Evolutionary conservation across 208 protist genomes (phyloP).

Genomic region (Trypanosoma cruzi): DNA sequence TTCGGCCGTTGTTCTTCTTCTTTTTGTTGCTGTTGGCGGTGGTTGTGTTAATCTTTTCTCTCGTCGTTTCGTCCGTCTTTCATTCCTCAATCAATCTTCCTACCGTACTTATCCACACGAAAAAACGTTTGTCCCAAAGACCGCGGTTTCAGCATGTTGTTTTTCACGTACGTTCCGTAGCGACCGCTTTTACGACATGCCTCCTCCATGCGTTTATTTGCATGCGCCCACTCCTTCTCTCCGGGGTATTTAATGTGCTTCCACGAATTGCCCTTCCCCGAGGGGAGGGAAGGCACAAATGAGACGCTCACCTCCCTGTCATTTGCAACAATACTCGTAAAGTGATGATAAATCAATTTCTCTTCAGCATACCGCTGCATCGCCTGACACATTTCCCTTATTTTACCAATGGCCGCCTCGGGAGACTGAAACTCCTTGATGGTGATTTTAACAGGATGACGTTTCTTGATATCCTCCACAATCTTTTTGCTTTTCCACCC

Average conservation of each 20-base stretch:
- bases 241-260: conserved; percentile 64
- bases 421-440: conserved; percentile 83
- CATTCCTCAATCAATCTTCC: conserved; percentile 57
- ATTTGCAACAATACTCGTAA: conserved; percentile 77
- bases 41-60: not conserved
- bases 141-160: conserved; percentile 62
- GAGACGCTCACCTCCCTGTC: conserved; percentile 75
- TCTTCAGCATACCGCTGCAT: conserved; percentile 67
- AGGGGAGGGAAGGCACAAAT: conserved; percentile 52
- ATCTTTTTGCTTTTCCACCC: conserved; percentile 91
- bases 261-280: conserved; percentile 45
- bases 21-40: not conserved
- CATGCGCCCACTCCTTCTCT: conserved; percentile 84
- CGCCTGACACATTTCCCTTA: conserved; percentile 85
- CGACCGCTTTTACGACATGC: conserved; percentile 71
- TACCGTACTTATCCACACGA: conserved; percentile 89
- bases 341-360: conserved; percentile 72
- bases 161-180: conserved; percentile 75
- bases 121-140: conserved; percentile 70
- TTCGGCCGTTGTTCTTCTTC: too few species aligned
- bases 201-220: conserved; percentile 69
- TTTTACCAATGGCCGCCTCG: conserved; percentile 67
- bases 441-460: conserved; percentile 78
- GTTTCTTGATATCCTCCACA: conserved; percentile 68
- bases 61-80: not conserved